Evolutionary conservation across 345 rosid species (phyloP), one percentile per base, ranked within the genome.

Genomic region (Acer negundo): DNA sequence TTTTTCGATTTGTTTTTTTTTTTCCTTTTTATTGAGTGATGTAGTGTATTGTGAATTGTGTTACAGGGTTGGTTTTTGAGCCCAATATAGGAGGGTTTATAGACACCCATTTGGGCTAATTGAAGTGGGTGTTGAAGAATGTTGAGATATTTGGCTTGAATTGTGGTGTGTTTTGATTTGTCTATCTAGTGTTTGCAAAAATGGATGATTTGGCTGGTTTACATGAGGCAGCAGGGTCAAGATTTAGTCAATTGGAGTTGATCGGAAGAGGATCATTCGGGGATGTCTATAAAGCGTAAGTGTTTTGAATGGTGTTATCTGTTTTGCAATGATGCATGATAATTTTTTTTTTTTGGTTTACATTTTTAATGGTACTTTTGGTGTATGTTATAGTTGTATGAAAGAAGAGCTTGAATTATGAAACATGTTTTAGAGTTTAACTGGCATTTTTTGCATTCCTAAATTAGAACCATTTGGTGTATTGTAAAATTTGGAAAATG

Each of bases 231-330:
- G 88, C 97, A 0, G 95, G 94, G 75, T 69, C 86, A 71, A 89
- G 97, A 84, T 96, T 96, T 85, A 90, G 86, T 81, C 90, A 93
- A 51, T 81, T 86, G 73, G 97, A 96, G 89, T 87, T 94, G 81
- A 96, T 96, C 6, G 99, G 99, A 11, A 88, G 94, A 89, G 99
- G 99, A 72, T 96, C 99, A 1, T 96, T 96, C 55, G 99, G 99
- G 1, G 99, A 96, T 63, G 99, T 96, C 73, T 96, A 94, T 85
- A 96, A 94, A 90, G 99, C 97, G 99, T 96, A 86, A 85, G 93
- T 90, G 10, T 76, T 61, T 72, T 81, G 55, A 46, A 55, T 73
- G 28, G 2, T 49, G 51, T 31, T 65, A 17, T 71, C 68, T 77
- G 35, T 67, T 61, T 38, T 16, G 40, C 12, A 59, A 22, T 62